Base-by-base conservation (phyloP, 164 flowering plant species). In the Berberis thunbergii region DNA sequence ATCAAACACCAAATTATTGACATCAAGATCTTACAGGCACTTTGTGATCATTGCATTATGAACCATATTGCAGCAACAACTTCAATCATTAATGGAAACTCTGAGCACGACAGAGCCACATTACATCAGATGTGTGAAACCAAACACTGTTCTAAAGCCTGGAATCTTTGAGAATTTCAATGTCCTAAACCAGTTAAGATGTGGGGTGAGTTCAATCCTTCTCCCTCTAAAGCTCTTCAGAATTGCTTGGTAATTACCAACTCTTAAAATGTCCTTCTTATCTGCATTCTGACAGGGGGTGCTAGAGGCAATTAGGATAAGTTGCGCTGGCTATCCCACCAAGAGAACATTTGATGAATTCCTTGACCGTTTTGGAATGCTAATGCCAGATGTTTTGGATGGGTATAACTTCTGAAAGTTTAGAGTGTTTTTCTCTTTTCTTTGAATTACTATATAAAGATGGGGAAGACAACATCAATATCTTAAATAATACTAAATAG, bases 301-400 rank as follows among this genome's bases (percentile, higher is more conserved):
- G 41, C 75, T 86, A 13, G 96, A 88, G 70, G 96, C 96, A 54
- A 87, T 89, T 50, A 78, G 93, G 64, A 89, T 89, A 56, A 89
- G 96, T 60, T 89, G 96, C 74, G 96, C 96, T 10, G 96, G 96
- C 8, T 89, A 87, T 75, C 96, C 96, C 60, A 89, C 93, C 26
- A 83, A 79, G 77, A 78, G 88, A 75, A 75, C 86, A 60, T 89
- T 89, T 67, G 86, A 81, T 70, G 96, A 87, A 80, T 89, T 89
- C 73, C 77, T 87, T 50, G 84, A 79, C 59, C 91, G 96, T 3
- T 89, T 89, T 68, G 91, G 87, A 54, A 80, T 84, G 81, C 81
- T 89, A 9, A 83, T 80, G 54, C 83, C 93, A 54, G 91, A 85
- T 60, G 76, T 81, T 65, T 56, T 78, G 43, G 87, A 89, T 48